Evolutionary conservation across 2,329 filamentous ascomycete genomes (phyloP).

Genomic region (Coniochaeta pulveracea): DNA sequence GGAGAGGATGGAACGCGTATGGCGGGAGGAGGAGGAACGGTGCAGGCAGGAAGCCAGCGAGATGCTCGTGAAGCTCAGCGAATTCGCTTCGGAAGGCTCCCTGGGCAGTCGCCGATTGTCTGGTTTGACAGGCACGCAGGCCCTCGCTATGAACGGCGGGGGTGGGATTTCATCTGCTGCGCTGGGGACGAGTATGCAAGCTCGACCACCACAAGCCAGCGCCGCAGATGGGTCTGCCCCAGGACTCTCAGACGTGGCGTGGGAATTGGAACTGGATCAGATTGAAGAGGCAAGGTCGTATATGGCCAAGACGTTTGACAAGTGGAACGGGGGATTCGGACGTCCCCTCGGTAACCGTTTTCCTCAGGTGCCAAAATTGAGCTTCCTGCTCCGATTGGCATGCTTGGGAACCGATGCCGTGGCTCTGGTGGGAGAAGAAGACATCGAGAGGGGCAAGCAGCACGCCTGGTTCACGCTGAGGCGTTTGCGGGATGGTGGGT

Average conservation of each 20-base stretch:
- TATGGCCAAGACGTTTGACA: slow-evolving; percentile 72
- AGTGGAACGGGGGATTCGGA: slow-evolving; percentile 68
- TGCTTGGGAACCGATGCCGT: slow-evolving; percentile 61
- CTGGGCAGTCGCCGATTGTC: slow-evolving; percentile 36
- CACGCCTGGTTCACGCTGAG: slow-evolving; percentile 77
- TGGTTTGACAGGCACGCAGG: too few species aligned
- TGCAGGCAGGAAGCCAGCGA: slow-evolving; percentile 77
- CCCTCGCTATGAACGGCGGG: slow-evolving; percentile 8
- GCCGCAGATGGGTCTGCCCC: slow-evolving; percentile 17
- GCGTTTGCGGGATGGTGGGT: slow-evolving; percentile 50
- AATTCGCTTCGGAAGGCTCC: slow-evolving; percentile 83
- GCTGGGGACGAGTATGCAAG: not conserved
- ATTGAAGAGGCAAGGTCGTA: slow-evolving; percentile 81
- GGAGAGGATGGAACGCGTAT: slow-evolving; percentile 62
- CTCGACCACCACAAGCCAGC: slow-evolving; percentile 5
- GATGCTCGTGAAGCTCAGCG: slow-evolving; percentile 67
- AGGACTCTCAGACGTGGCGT: too few species aligned
- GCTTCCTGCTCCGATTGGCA: slow-evolving; percentile 66
- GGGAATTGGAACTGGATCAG: slow-evolving; percentile 78
- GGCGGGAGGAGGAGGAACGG: slow-evolving; percentile 73
- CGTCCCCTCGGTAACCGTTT: slow-evolving; percentile 74
- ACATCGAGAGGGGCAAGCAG: slow-evolving; percentile 59
- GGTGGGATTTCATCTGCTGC: not conserved
- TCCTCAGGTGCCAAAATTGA: slow-evolving; percentile 73
- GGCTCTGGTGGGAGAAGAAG: slow-evolving; percentile 77